These are phyloP conservation scores for Hypoxylon sp. DNA, from an alignment of 2,329 filamentous ascomycete genomes.

Conservation along the genomic window DNA sequence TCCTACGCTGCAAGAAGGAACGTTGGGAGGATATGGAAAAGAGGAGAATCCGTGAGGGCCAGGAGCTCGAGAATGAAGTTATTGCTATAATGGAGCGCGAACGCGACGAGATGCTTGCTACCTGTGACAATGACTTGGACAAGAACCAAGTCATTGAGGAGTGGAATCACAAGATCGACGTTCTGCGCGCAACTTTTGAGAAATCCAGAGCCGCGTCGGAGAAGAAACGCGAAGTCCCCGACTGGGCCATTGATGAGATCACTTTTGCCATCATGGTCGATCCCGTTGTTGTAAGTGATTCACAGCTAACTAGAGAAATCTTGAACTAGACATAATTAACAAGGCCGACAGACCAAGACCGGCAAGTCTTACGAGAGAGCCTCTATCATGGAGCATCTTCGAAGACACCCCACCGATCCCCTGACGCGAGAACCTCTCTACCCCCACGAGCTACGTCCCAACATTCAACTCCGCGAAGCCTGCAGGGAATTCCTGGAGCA, in stretches of 20 bases:
- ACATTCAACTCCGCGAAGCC: slow-evolving; percentile 84
- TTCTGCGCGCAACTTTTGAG: slow-evolving; percentile 67
- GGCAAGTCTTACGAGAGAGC: slow-evolving; percentile 92
- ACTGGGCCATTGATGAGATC: slow-evolving; percentile 84
- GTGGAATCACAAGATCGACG: slow-evolving; percentile 62
- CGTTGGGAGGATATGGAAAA: slow-evolving; percentile 85
- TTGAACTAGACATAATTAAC: background rate
- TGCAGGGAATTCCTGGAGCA: slow-evolving; percentile 87
- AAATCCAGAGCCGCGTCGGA: slow-evolving; percentile 62
- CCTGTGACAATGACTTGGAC: slow-evolving; percentile 57
- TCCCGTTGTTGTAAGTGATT: slow-evolving; percentile 68
- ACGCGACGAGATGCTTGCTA: slow-evolving; percentile 58
- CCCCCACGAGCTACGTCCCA: slow-evolving; percentile 81
- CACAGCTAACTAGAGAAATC: background rate
- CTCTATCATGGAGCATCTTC: slow-evolving; percentile 88
- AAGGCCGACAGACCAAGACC: slow-evolving; percentile 75
- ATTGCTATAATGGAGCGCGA: slow-evolving; percentile 66
- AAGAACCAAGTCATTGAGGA: slow-evolving; percentile 64
- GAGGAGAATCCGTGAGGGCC: slow-evolving; percentile 68
- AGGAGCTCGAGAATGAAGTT: slow-evolving; percentile 73
- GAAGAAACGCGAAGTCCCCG: slow-evolving; percentile 74
- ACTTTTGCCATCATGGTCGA: slow-evolving; percentile 82
- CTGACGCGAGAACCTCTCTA: slow-evolving; percentile 83
- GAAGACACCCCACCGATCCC: slow-evolving; percentile 82
- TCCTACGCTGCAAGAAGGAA: slow-evolving; percentile 86